Base-by-base conservation (phyloP, 768 basidiomycete genomes). In the Collybia sordida region DNA sequence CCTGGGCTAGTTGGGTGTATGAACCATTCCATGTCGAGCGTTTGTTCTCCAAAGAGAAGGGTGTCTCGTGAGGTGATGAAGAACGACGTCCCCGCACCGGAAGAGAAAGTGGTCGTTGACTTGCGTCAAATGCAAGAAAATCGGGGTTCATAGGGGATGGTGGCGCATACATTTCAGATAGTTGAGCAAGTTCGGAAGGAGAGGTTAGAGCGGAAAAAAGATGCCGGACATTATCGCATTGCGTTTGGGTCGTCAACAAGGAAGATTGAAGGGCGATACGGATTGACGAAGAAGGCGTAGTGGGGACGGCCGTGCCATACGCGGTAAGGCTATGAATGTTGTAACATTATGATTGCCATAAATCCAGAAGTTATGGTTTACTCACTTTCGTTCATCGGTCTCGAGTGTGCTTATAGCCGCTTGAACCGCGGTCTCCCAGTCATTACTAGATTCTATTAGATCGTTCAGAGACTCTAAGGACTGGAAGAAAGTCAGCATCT, bases 121-220 rank as follows among this genome's bases (percentile, higher is more conserved):
- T 57, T 7, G 52, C 46, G 27, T 65, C 64, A 22, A 47, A 54
- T 15, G 74, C 47, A 9, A 56, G 59, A 53, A 66, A 72, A 22
- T 23, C 53, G 22, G 62, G 64, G 56, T 56, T 65, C 28, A 52
- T 59, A 4, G 88, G 86, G 0, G 86, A 88, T 0, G 89, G 79
- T 4, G 91, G 90, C 0, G 89, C 88, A 64, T 93, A 93, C 91
- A 93, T 93, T 67, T 90, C 90, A 9, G 87, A 73, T 9, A 93
- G 75, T 61, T 89, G 90, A 8, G 85, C 75, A n/a, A 91, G 72
- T 55, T 88, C 84, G 12, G 77, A 64, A 6, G 87, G 85, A 6
- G 79, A 81, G 0, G 90, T 86, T 40, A 93, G 79, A 12, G 90
- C 90, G 6, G 85, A 78, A 42, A 93, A 78, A 2, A 92, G 78